Percentiles rank a stretch among this genome's conserved stretches.
Evolutionary conservation across 345 rosid genomes (phyloP).

Genomic region (Orychophragmus violaceus): DNA sequence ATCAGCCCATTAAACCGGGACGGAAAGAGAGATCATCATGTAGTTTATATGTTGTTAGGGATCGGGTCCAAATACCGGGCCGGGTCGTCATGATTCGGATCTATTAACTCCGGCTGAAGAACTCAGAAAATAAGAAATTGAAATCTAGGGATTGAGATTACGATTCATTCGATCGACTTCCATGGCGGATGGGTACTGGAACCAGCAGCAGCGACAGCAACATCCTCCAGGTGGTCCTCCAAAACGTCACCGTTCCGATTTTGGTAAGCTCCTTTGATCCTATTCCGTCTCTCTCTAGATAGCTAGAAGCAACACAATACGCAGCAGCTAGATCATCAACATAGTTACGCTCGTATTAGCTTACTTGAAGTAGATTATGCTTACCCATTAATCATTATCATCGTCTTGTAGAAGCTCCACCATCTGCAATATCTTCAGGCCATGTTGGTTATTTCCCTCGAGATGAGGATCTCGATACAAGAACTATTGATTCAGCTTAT

Average conservation of each 20-base stretch:
- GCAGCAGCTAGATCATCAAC: not conserved
- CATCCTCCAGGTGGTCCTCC: conserved; percentile 39
- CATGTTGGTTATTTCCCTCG: conserved; percentile 39
- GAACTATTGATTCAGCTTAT: conserved; percentile 71
- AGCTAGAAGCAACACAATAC: not conserved
- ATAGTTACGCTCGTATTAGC: not conserved
- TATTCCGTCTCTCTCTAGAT: not conserved
- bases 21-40: not conserved
- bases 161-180: not conserved
- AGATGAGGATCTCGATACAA: conserved; percentile 68
- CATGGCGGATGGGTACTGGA: conserved; percentile 45
- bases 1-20: not conserved
- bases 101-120: not conserved
- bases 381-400: not conserved
- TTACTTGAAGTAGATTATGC: not conserved
- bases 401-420: conserved; percentile 43
- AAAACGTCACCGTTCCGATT: conserved; percentile 61
- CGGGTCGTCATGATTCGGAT: conserved; percentile 20
- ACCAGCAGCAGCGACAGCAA: conserved; percentile 39
- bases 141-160: not conserved
- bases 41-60: not conserved
- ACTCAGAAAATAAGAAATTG: not conserved
- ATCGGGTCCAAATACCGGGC: conserved; percentile 2
- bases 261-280: conserved; percentile 33
- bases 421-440: conserved; percentile 26